Conservation (phyloP, 305 asterid genomes). For the Fraxinus xanthoxyloides region DNA sequence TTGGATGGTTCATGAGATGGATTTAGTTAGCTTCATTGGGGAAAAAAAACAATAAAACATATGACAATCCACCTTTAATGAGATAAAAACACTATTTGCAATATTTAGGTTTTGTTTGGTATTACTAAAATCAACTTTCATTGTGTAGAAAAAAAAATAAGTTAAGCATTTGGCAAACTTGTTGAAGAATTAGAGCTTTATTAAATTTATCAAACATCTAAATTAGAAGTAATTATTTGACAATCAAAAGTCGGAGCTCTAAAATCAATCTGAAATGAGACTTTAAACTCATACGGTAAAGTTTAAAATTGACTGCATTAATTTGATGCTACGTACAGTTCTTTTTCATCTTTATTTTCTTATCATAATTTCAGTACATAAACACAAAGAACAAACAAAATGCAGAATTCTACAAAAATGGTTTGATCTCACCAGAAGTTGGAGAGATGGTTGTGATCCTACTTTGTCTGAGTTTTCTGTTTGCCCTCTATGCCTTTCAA, state of each 20-base stretch:
- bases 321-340: not conserved
- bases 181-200: not conserved
- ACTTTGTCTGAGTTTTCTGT: conserved; percentile 34
- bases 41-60: not conserved
- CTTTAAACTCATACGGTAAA: not conserved
- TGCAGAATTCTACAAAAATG: not conserved
- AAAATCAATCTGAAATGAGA: not conserved
- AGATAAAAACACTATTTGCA: not conserved
- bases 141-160: not conserved
- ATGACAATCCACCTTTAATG: not conserved
- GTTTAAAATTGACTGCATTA: not conserved
- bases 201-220: not conserved
- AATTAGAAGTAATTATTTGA: no score
- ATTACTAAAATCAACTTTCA: not conserved
- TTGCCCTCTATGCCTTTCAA: conserved; percentile 49
- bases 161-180: not conserved
- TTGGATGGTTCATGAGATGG: not conserved
- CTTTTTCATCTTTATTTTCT: not conserved
- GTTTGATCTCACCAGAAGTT: conserved; percentile 31
- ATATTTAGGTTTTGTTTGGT: not conserved
- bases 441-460: conserved; percentile 28
- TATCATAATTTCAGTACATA: not conserved
- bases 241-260: not conserved
- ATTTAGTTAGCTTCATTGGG: not conserved
- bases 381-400: not conserved